A percentile compares a stretch with the other conserved stretches of the same genome.
These are phyloP conservation scores for Neoboletus magnificus DNA, from an alignment of 768 basidiomycete species.

Conservation along the genomic window DNA sequence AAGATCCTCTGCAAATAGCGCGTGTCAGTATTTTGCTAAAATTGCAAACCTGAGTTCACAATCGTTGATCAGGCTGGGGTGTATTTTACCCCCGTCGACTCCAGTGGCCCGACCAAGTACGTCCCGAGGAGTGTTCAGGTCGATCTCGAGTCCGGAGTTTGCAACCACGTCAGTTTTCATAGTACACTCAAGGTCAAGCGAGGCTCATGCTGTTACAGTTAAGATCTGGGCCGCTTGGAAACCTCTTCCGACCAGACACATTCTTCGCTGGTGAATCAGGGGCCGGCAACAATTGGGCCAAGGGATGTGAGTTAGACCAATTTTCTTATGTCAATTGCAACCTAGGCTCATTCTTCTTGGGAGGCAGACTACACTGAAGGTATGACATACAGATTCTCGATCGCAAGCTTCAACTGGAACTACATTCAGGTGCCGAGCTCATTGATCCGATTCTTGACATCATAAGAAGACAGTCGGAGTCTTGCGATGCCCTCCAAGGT, in stretches of 20 bases:
- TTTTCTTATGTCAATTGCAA: neutral
- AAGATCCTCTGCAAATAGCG: slow-evolving; percentile 69
- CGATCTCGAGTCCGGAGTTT: slow-evolving; percentile 87
- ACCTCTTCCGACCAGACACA: slow-evolving; percentile 85
- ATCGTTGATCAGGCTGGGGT: slow-evolving; percentile 57
- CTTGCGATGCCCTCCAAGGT: slow-evolving; percentile 84
- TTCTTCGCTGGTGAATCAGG: slow-evolving; percentile 61
- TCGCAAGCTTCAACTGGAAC: neutral
- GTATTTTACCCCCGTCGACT: slow-evolving; percentile 74
- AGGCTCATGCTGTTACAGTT: slow-evolving; percentile 40
- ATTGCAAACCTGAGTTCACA: neutral
- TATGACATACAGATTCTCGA: slow-evolving; percentile 24
- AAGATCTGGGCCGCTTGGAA: slow-evolving; percentile 64
- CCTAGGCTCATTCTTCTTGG: slow-evolving; percentile 18
- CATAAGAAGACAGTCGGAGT: slow-evolving; percentile 76
- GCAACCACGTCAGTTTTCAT: slow-evolving; percentile 58
- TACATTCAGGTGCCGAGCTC: slow-evolving; percentile 74
- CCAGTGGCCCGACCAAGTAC: slow-evolving; percentile 57
- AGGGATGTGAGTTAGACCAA: slow-evolving; percentile 66
- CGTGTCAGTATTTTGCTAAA: slow-evolving; percentile 48
- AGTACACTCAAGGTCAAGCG: neutral
- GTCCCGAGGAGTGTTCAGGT: slow-evolving; percentile 89
- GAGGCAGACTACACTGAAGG: slow-evolving; percentile 84
- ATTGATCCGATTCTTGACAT: slow-evolving; percentile 82
- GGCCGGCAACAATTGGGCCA: slow-evolving; percentile 95